A percentile compares a stretch with the other conserved stretches of the same genome.
Conservation (phyloP, 768 basidiomycete genomes). For the Candolleomyces aberdarensis region DNA sequence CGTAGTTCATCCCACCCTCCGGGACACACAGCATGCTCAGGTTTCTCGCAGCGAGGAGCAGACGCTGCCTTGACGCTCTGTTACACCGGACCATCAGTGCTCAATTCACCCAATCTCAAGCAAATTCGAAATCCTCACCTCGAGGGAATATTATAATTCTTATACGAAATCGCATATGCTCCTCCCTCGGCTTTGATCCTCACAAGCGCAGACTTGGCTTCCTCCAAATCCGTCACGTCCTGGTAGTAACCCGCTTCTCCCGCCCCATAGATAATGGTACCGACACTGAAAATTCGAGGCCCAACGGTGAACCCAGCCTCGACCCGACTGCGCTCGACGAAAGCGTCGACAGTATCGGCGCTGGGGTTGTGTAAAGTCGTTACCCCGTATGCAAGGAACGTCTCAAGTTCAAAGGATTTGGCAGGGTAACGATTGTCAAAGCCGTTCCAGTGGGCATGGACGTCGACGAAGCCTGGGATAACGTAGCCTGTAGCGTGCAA, state of each 20-base stretch:
- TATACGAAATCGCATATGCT: conserved; percentile 67
- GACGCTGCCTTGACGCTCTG: conserved; percentile 65
- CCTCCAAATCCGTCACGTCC: conserved; percentile 57
- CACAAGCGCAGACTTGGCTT: conserved; percentile 62
- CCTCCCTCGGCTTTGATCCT: conserved; percentile 75
- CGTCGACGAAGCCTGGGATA: conserved; percentile 71
- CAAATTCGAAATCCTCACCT: conserved; percentile 34
- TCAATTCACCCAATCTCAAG: neutral
- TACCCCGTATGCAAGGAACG: conserved; percentile 74
- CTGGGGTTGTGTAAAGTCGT: conserved; percentile 79
- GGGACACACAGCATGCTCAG: conserved; percentile 70
- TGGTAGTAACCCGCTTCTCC: conserved; percentile 47
- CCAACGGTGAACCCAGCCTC: conserved; percentile 69
- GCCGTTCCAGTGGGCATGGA: conserved; percentile 73
- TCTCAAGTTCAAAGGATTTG: conserved; percentile 70
- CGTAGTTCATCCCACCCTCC: conserved; percentile 77
- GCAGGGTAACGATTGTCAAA: conserved; percentile 52
- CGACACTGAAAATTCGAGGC: conserved; percentile 71
- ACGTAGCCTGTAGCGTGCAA: conserved; percentile 46
- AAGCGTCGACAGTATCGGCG: conserved; percentile 56
- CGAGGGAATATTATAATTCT: conserved; percentile 72
- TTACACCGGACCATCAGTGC: neutral
- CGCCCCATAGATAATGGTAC: conserved; percentile 61
- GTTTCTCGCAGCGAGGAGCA: conserved; percentile 58
- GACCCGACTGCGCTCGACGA: conserved; percentile 62